Evolutionary conservation across 345 rosid species (phyloP).

Genomic region (Pseudoturritis turrita): DNA sequence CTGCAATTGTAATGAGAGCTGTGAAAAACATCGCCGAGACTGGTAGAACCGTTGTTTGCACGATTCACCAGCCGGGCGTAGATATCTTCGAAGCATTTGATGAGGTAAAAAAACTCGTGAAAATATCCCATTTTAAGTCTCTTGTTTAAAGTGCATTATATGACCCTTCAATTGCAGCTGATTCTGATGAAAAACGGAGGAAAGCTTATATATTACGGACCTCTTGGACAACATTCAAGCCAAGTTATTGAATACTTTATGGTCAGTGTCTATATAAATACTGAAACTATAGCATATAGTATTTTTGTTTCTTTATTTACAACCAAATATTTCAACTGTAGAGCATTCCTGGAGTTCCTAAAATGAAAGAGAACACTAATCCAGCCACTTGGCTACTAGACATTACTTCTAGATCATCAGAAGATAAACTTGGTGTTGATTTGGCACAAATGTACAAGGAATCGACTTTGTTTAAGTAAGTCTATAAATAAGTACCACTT

Average conservation of each 20-base stretch:
- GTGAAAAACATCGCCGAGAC: slow-evolving; percentile 41
- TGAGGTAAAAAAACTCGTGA: slow-evolving; percentile 29
- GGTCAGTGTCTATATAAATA: slow-evolving; percentile 27
- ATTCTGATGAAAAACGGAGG: slow-evolving; percentile 66
- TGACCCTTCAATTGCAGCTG: slow-evolving; percentile 31
- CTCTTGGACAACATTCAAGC: slow-evolving; percentile 47
- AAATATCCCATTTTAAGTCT: neutral
- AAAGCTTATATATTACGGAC: slow-evolving; percentile 47
- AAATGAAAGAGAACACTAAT: slow-evolving; percentile 38
- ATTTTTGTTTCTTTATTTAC: neutral
- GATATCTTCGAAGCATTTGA: slow-evolving; percentile 45
- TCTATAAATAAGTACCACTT: neutral
- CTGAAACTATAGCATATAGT: neutral
- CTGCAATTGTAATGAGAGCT: slow-evolving; percentile 49
- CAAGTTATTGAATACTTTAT: slow-evolving; percentile 52
- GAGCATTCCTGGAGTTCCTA: slow-evolving; percentile 37
- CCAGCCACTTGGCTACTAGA: slow-evolving; percentile 58
- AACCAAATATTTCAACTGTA: neutral
- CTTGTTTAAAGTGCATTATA: neutral
- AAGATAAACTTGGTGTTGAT: slow-evolving; percentile 39
- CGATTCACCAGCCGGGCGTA: slow-evolving; percentile 46
- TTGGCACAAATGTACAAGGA: slow-evolving; percentile 32
- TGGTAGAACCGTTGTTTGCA: slow-evolving; percentile 49
- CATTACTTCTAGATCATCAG: slow-evolving; percentile 36
- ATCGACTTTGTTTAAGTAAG: slow-evolving; percentile 33